phyloP scores from a whole-genome alignment of 148 eudicot species.

The Fagopyrum homotropicum region DNA sequence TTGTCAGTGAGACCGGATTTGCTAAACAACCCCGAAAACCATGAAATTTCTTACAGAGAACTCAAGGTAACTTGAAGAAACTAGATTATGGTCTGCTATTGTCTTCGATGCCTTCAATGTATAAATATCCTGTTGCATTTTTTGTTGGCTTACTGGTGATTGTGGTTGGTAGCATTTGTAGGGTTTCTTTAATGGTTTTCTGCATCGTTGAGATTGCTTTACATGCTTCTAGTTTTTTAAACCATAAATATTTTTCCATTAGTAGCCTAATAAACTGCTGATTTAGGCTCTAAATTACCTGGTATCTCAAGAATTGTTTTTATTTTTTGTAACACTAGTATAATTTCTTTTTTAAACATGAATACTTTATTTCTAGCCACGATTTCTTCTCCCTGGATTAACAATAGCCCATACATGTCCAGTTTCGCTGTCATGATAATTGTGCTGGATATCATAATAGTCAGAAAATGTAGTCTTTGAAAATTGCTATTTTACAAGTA shows the following conservation, averaged over 20 bases:
- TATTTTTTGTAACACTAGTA: too few species aligned
- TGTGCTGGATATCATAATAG: background rate
- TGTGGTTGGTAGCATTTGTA: background rate
- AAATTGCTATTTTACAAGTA: background rate
- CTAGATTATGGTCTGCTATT: background rate
- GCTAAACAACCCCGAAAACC: constrained; percentile 16
- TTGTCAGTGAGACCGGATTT: constrained; percentile 34
- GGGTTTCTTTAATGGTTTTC: too few species aligned
- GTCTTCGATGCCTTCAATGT: background rate
- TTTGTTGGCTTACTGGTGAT: background rate
- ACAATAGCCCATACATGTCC: too few species aligned
- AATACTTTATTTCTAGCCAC: background rate
- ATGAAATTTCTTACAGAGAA: constrained; percentile 43
- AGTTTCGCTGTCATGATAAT: too few species aligned
- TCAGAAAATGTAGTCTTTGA: background rate
- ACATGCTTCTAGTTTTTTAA: too few species aligned
- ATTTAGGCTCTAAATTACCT: too few species aligned
- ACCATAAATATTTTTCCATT: too few species aligned
- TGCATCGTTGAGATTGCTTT: too few species aligned
- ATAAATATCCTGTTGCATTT: background rate
- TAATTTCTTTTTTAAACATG: too few species aligned
- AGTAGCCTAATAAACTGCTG: too few species aligned
- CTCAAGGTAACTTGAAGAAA: constrained; percentile 48
- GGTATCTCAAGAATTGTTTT: too few species aligned
- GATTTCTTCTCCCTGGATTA: too few species aligned